Conservation (phyloP, 2,329 filamentous ascomycete species). For the Grosmannia huntii region DNA sequence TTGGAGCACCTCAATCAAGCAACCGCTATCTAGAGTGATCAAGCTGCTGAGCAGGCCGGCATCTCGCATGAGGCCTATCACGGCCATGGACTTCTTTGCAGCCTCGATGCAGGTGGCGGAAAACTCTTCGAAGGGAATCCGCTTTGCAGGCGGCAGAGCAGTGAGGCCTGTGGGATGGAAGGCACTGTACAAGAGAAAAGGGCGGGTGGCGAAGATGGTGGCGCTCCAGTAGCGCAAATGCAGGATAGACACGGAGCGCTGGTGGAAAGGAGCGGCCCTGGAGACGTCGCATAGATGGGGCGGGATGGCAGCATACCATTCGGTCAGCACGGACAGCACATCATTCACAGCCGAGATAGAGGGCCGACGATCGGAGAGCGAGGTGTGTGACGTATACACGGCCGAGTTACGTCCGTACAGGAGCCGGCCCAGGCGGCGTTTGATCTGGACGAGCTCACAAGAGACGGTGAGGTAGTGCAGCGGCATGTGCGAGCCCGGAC, state of each 20-base stretch:
- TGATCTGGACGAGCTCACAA: constrained; percentile 14
- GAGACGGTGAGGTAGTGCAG: constrained; percentile 15
- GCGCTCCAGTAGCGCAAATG: constrained; percentile 15
- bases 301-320: constrained; percentile 14
- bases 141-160: constrained; percentile 10
- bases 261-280: constrained; percentile 13
- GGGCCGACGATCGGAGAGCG: not conserved
- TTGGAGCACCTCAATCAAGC: constrained; percentile 15
- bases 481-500: constrained; percentile 16
- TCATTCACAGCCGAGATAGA: constrained; percentile 12
- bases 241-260: constrained; percentile 15
- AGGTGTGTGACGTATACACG: not conserved
- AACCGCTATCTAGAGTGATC: constrained; percentile 13
- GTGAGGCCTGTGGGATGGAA: constrained; percentile 7
- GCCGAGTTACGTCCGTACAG: constrained; percentile 8
- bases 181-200: constrained; percentile 19
- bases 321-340: constrained; percentile 9
- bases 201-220: constrained; percentile 16
- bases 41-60: constrained; percentile 13
- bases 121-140: constrained; percentile 13
- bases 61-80: constrained; percentile 13
- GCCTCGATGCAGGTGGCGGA: constrained; percentile 14
- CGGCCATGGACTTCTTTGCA: constrained; percentile 10
- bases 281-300: constrained; percentile 14
- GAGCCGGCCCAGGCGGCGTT: constrained; percentile 11